A percentile compares a stretch with the other conserved stretches of the same genome.
Evolutionary conservation across 768 basidiomycete genomes (phyloP).

Genomic region (Phanerochaete carnosa): DNA sequence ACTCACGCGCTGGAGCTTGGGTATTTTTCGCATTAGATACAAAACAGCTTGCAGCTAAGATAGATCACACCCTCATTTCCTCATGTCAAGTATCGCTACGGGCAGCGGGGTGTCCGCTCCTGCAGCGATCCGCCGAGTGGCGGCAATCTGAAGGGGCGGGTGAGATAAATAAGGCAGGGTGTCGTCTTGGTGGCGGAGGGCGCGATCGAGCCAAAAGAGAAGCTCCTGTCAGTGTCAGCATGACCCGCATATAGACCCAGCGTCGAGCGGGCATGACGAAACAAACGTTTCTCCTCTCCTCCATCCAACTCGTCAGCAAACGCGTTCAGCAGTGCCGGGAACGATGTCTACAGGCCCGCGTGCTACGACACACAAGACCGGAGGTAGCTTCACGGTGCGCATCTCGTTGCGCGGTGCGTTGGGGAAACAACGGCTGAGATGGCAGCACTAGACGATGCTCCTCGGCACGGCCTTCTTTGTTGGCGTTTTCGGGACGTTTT

Average conservation of each 20-base stretch:
- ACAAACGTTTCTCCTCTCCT: neutral
- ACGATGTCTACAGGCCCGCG: neutral
- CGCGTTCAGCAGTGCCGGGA: neutral
- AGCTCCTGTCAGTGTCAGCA: neutral
- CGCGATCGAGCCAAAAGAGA: neutral
- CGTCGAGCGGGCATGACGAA: no score
- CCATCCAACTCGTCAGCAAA: no score
- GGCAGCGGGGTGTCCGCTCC: no score
- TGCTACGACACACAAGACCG: neutral
- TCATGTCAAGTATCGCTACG: no score
- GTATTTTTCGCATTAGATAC: no score
- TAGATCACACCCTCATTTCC: no score
- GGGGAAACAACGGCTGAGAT: neutral
- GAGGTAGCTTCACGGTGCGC: neutral
- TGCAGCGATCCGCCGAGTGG: no score
- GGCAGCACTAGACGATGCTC: constrained; percentile 1
- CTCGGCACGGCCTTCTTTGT: constrained; percentile 8
- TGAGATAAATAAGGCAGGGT: neutral
- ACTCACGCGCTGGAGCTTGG: no score
- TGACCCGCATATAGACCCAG: neutral
- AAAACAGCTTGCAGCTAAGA: no score
- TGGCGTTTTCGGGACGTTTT: constrained; percentile 4
- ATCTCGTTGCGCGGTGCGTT: neutral
- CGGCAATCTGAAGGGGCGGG: no score
- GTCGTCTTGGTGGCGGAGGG: neutral